Evolutionary conservation across 495 filamentous ascomycete genomes (phyloP).

Genomic region (Astrothelium macrocarpum): DNA sequence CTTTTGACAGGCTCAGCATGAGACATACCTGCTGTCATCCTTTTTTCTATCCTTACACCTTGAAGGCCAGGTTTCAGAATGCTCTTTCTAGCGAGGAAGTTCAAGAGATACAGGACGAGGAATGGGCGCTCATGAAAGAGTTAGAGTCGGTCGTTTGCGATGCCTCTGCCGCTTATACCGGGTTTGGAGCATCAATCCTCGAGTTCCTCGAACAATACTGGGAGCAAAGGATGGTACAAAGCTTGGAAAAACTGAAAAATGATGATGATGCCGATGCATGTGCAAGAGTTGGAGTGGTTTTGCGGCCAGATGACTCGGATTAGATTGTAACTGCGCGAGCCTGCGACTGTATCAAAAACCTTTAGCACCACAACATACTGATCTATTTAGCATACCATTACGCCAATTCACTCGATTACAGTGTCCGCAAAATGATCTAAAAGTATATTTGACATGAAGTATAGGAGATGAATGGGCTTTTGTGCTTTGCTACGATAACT

Average conservation of each 20-base stretch:
- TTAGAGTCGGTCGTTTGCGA: not conserved
- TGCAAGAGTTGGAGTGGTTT: not conserved
- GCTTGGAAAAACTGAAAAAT: not conserved
- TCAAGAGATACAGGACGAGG: conserved; percentile 2
- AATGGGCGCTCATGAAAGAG: not conserved
- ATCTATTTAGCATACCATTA: not conserved
- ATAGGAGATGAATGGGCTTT: too few relatives aligned
- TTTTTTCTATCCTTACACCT: not conserved
- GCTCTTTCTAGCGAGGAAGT: not conserved
- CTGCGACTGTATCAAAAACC: not conserved
- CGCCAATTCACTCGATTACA: too few relatives aligned
- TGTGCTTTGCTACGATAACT: too few relatives aligned
- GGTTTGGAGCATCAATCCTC: not conserved
- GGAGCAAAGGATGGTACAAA: not conserved
- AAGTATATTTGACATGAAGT: too few relatives aligned
- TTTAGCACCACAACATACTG: not conserved
- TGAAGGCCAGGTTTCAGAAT: not conserved
- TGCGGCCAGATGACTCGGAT: not conserved
- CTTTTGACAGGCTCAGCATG: not conserved
- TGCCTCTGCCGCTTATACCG: not conserved
- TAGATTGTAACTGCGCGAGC: not conserved
- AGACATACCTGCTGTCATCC: conserved; percentile 2
- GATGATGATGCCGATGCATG: not conserved
- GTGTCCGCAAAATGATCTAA: too few relatives aligned
- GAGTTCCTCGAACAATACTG: conserved; percentile 1